A percentile compares a stretch with the other conserved stretches of the same genome.
Evolutionary conservation across 2,329 filamentous ascomycete genomes (phyloP).

Genomic region (Xenoacremonium recifei): DNA sequence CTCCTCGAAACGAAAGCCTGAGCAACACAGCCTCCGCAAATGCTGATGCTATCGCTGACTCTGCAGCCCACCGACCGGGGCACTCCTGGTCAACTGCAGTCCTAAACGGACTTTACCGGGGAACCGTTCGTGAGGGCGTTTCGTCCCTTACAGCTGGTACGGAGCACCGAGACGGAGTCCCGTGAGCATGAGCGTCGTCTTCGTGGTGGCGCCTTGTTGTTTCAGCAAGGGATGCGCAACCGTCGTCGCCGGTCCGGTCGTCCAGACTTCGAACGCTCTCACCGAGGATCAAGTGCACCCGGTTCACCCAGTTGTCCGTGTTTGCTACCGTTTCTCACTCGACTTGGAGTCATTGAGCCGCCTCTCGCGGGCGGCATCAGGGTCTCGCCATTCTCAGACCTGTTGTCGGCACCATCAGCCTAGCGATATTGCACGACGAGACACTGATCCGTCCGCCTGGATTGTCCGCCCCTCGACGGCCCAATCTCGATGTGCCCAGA

Average conservation of each 20-base stretch:
- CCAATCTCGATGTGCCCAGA: conserved; percentile 22
- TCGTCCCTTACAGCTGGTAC: background rate
- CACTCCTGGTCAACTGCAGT: conserved; percentile 14
- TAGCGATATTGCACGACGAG: conserved; percentile 21
- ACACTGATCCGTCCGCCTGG: conserved; percentile 13
- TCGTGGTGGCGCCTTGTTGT: no score
- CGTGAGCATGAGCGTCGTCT: no score
- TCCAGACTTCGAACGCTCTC: background rate
- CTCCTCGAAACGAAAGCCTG: conserved; percentile 25
- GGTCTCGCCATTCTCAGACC: conserved; percentile 7
- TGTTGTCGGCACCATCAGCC: conserved; percentile 11
- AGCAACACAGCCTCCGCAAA: conserved; percentile 23
- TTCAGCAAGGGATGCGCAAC: conserved; percentile 1
- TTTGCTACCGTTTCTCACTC: background rate
- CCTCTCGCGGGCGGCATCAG: conserved; percentile 1
- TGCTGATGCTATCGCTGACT: conserved; percentile 25
- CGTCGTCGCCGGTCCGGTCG: background rate
- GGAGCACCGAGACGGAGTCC: background rate
- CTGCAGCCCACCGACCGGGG: conserved; percentile 17
- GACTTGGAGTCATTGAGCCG: background rate
- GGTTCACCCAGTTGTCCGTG: background rate
- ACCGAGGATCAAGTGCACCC: background rate
- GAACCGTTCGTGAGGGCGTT: background rate
- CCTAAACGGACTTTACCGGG: conserved; percentile 1
- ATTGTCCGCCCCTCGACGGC: conserved; percentile 15